Base-by-base conservation (phyloP, 306 rosid genomes). In the Carpinus fangiana region DNA sequence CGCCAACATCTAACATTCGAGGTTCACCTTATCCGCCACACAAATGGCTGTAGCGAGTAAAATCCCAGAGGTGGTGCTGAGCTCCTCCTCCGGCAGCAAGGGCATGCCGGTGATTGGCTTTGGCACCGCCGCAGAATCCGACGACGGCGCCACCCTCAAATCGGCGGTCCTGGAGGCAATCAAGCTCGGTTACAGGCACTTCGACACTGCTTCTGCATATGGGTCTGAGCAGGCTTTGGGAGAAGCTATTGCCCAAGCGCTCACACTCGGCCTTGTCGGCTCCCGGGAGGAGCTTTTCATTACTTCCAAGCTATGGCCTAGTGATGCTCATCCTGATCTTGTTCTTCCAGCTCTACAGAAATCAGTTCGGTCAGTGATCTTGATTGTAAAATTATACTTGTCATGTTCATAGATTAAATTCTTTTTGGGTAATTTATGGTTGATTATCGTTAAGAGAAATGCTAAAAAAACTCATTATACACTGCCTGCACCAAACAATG, bases 141-240 rank as follows among this genome's bases (percentile, higher is more conserved):
- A 71, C 2, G 41, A 46, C 2, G 31, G 56, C 12, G 10, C 59
- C 74, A 48, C 74, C 68, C 31, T 61, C 16, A 48, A 20, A 50
- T 21, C 55, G 18, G 74, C 74, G 0, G 59, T 48, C n/a, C 52
- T 48, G 23, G 74, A 71, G 59, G 20, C 74, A 4, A 48, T 71
- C 59, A 71, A 71, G 59, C 43, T 50, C 0, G 74, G 74, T 71
- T 71, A 71, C 43, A 47, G 59, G 41, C 74, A 71, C 52, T 71
- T 71, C 12, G 74, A 71, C 14, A 71, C 74, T 5, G 74, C 74
- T 12, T 23, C 43, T 4, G 2, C 2, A 2, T 71, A 71, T 71
- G 74, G 59, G 38, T 46, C 74, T 11, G 74, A 71, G 41, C 20
- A 50, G 43, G 41, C 57, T 47, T 31, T 71, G 4, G 74, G 74